Percentiles rank a stretch among this genome's conserved stretches.
These are phyloP conservation scores for Saturnispora ahearnii DNA, from an alignment of 805 yeast genomes.

Conservation along the genomic window DNA sequence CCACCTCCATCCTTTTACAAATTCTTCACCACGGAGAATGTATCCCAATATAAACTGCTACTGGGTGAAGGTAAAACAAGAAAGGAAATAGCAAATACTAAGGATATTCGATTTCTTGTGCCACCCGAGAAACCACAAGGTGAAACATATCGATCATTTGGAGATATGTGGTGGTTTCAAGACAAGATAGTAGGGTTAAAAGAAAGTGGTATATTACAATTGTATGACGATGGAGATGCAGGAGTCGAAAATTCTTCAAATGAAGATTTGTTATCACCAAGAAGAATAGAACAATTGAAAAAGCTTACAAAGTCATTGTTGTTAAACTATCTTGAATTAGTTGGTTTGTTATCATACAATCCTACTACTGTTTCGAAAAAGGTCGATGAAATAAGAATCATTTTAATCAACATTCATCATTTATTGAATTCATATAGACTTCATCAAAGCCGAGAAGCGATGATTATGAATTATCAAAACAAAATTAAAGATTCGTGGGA, in stretches of 20 bases:
- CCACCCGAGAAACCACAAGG: slow-evolving; percentile 62
- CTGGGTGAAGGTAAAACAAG: slow-evolving; percentile 18
- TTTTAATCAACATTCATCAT: slow-evolving; percentile 86
- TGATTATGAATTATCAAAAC: slow-evolving; percentile 63
- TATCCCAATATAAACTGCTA: slow-evolving; percentile 32
- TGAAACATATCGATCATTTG: slow-evolving; percentile 73
- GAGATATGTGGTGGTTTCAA: slow-evolving; percentile 76
- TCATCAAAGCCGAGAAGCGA: slow-evolving; percentile 87
- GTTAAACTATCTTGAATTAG: slow-evolving; percentile 70
- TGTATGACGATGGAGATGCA: slow-evolving; percentile 36
- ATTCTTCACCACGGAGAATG: slow-evolving; percentile 63
- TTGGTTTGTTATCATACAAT: slow-evolving; percentile 65
- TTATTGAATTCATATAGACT: slow-evolving; percentile 86
- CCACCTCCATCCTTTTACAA: slow-evolving; percentile 85
- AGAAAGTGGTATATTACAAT: slow-evolving; percentile 68
- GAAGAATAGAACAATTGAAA: slow-evolving; percentile 66
- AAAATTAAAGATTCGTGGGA: slow-evolving; percentile 39
- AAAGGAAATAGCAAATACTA: slow-evolving; percentile 18
- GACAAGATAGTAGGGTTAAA: slow-evolving; percentile 70
- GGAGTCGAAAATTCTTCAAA: slow-evolving; percentile 10
- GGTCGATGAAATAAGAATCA: slow-evolving; percentile 69
- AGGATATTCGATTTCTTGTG: slow-evolving; percentile 44
- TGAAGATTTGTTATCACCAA: slow-evolving; percentile 32
- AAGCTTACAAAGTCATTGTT: slow-evolving; percentile 70
- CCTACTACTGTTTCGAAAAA: slow-evolving; percentile 55